Conservation (phyloP, 2,329 filamentous ascomycete species). For the Monosporascus sp. region DNA sequence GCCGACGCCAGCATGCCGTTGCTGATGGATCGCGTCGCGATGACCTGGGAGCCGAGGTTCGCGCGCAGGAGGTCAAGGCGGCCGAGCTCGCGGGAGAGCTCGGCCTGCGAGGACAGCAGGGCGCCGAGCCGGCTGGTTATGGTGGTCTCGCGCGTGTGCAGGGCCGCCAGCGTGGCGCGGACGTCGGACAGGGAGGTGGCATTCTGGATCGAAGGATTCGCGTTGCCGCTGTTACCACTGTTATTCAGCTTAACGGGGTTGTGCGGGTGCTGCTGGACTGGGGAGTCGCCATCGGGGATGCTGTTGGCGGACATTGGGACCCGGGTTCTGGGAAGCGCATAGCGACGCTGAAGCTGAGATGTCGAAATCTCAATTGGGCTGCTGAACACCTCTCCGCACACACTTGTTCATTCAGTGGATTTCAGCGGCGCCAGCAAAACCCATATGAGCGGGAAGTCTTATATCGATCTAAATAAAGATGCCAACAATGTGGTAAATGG, state of each 20-base stretch:
- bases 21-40: constrained; percentile 76
- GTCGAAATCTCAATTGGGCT: constrained; percentile 14
- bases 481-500: neutral
- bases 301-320: constrained; percentile 30
- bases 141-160: constrained; percentile 69
- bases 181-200: constrained; percentile 75
- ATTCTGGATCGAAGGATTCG: constrained; percentile 50
- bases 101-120: constrained; percentile 76
- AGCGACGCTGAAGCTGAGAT: constrained; percentile 19
- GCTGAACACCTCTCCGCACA: constrained; percentile 8
- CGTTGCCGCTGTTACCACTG: constrained; percentile 12
- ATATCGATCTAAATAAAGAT: neutral
- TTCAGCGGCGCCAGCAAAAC: constrained; percentile 2
- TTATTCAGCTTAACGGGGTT: constrained; percentile 21
- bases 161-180: constrained; percentile 65
- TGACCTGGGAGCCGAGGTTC: constrained; percentile 79
- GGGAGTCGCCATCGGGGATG: constrained; percentile 27
- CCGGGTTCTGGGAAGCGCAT: constrained; percentile 25
- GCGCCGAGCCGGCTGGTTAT: constrained; percentile 71
- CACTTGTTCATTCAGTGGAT: constrained; percentile 3
- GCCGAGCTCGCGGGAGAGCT: constrained; percentile 79
- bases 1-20: constrained; percentile 87
- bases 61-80: constrained; percentile 86
- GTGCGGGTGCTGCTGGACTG: constrained; percentile 19
- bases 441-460: neutral